A percentile compares a stretch with the other conserved stretches of the same genome.
Conservation (phyloP, 177 flowering plant species). For the Tripterygium wilfordii region DNA sequence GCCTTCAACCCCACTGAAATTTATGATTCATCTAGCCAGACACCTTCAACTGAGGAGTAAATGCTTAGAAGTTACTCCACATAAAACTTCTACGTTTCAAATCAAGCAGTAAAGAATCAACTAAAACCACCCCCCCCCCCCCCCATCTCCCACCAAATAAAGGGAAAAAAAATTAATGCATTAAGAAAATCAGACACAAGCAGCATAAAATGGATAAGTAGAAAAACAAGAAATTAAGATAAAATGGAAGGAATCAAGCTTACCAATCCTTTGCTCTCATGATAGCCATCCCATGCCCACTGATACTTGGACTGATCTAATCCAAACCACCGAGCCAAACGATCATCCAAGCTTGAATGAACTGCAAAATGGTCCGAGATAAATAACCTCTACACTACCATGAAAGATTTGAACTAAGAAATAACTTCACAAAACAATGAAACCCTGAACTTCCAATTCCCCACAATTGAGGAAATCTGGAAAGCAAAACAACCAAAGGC, state of each 20-base stretch:
- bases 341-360: slow-evolving; percentile 83
- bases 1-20: too few species aligned
- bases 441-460: not conserved
- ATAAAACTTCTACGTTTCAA: not conserved
- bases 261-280: slow-evolving; percentile 70
- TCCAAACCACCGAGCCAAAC: slow-evolving; percentile 87
- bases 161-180: too few species aligned
- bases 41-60: too few species aligned
- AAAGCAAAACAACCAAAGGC: too few species aligned
- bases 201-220: not conserved
- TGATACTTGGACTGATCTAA: slow-evolving; percentile 91
- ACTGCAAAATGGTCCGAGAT: slow-evolving; percentile 34
- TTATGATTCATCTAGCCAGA: too few species aligned
- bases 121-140: too few species aligned
- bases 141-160: too few species aligned
- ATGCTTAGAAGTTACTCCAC: slow-evolving; percentile 4
- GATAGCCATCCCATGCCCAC: slow-evolving; percentile 95
- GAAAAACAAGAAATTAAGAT: not conserved
- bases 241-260: slow-evolving; percentile 11
- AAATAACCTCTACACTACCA: not conserved
- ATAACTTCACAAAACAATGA: not conserved
- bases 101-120: too few species aligned
- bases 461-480: too few species aligned
- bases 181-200: not conserved
- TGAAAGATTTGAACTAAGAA: not conserved